These are phyloP conservation scores for Seiridium unicorne DNA, from an alignment of 2,329 filamentous ascomycete genomes.

Conservation along the genomic window DNA sequence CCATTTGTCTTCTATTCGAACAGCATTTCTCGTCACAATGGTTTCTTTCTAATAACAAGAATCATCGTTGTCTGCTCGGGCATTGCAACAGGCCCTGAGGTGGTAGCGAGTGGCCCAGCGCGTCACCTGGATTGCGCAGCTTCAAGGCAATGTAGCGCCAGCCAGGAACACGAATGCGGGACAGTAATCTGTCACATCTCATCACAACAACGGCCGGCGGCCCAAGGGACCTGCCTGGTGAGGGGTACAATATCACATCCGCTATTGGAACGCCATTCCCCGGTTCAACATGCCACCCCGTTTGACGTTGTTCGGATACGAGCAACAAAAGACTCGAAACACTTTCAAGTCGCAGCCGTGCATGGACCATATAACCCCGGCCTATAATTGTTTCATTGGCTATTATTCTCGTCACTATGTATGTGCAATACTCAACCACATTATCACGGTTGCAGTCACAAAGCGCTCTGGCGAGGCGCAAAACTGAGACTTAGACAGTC, in stretches of 20 bases:
- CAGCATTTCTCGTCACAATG: no score
- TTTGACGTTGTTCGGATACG: conserved; percentile 4
- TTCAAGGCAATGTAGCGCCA: background rate
- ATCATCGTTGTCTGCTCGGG: background rate
- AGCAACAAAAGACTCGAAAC: conserved; percentile 5
- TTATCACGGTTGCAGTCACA: background rate
- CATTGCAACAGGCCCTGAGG: background rate
- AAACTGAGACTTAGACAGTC: background rate
- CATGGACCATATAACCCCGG: background rate
- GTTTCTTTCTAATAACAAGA: background rate
- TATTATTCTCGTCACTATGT: background rate
- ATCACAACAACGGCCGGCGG: background rate
- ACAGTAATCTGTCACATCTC: background rate
- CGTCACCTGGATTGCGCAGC: background rate
- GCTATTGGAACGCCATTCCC: conserved; percentile 20
- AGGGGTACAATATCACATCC: conserved; percentile 15
- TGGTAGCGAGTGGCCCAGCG: background rate
- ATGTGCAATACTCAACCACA: background rate
- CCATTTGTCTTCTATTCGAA: no score
- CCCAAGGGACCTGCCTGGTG: background rate
- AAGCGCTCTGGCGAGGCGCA: background rate
- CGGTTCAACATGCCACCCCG: background rate
- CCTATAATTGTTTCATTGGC: conserved; percentile 1
- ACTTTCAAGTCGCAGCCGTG: conserved; percentile 3
- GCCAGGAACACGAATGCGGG: conserved; percentile 1